Percentiles rank a stretch among this genome's conserved stretches.
Evolutionary conservation across 177 flowering plant genomes (phyloP).

Genomic region (Vitis hybrid): DNA sequence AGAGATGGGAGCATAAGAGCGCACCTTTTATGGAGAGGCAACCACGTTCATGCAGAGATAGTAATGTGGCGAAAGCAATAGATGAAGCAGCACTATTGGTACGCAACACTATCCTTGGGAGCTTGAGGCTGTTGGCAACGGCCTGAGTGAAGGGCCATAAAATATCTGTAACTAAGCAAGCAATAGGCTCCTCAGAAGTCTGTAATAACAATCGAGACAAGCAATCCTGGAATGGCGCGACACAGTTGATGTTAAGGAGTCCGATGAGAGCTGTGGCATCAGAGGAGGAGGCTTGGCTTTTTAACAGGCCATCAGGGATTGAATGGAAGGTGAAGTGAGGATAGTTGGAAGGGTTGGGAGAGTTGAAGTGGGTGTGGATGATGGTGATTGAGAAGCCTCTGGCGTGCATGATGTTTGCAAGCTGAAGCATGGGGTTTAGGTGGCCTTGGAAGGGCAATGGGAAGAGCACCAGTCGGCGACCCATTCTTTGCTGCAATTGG

Average conservation of each 20-base stretch:
- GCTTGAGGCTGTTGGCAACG: constrained; percentile 22
- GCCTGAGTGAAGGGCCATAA: constrained; percentile 14
- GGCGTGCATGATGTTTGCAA: constrained; percentile 32
- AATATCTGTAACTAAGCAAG: no score
- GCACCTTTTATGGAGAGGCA: no score
- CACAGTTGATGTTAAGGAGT: constrained; percentile 20
- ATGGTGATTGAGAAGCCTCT: constrained; percentile 37
- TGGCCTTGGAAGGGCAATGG: constrained; percentile 49
- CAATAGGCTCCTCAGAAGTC: background rate
- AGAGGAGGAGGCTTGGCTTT: background rate
- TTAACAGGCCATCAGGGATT: constrained; percentile 19
- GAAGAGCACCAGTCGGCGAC: constrained; percentile 23
- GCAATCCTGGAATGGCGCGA: constrained; percentile 20
- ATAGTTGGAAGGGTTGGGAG: constrained; percentile 24
- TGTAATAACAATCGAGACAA: constrained; percentile 14
- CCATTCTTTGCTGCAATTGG: constrained; percentile 1
- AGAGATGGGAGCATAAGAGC: no score
- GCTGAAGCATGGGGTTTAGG: constrained; percentile 42
- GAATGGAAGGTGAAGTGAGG: constrained; percentile 40
- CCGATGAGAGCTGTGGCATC: constrained; percentile 3
- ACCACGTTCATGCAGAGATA: constrained; percentile 15
- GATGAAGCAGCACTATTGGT: constrained; percentile 29
- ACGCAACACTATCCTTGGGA: constrained; percentile 35
- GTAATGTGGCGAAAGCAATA: constrained; percentile 21
- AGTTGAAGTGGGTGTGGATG: constrained; percentile 36